phyloP scores from a whole-genome alignment of 2,329 filamentous ascomycete genomes.

The Colletotrichum sp. region DNA sequence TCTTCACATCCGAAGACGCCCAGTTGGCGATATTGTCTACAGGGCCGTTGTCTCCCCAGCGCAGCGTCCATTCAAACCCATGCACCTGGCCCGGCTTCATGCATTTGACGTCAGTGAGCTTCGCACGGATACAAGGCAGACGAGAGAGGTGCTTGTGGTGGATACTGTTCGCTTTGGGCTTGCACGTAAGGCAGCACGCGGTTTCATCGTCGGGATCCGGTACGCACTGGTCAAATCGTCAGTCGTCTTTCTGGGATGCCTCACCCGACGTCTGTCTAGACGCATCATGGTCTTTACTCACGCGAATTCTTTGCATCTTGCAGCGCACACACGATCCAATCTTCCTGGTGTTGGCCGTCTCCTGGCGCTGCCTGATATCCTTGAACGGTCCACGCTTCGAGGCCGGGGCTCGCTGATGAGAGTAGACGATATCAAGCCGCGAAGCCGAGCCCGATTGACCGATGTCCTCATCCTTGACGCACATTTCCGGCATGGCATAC shows the following conservation, averaged over 20 bases:
- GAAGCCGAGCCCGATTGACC: not conserved
- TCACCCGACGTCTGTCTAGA: not conserved
- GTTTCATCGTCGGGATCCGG: constrained; percentile 50
- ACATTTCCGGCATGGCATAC: constrained; percentile 24
- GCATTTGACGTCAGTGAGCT: constrained; percentile 62
- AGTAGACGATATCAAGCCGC: constrained; percentile 36
- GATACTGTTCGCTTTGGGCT: constrained; percentile 49
- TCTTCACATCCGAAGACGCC: constrained; percentile 55
- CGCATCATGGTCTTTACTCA: constrained; percentile 37
- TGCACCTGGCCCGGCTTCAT: constrained; percentile 65
- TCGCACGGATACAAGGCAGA: constrained; percentile 64
- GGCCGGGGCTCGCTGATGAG: constrained; percentile 38
- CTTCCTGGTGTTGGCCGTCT: constrained; percentile 62
- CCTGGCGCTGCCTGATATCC: constrained; percentile 52
- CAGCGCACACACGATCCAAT: constrained; percentile 66
- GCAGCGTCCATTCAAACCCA: constrained; percentile 62
- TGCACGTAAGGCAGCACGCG: constrained; percentile 59
- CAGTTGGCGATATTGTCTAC: constrained; percentile 61
- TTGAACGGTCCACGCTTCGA: constrained; percentile 59
- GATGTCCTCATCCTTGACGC: constrained; percentile 6
- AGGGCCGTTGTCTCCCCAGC: constrained; percentile 59
- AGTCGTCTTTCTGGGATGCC: not conserved
- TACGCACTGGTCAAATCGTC: constrained; percentile 51
- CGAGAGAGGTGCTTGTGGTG: constrained; percentile 45
- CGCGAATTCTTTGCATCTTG: constrained; percentile 66